A percentile compares a stretch with the other conserved stretches of the same genome.
Conservation (phyloP, 2,329 filamentous ascomycete species). For the Ophiocordyceps australis region DNA sequence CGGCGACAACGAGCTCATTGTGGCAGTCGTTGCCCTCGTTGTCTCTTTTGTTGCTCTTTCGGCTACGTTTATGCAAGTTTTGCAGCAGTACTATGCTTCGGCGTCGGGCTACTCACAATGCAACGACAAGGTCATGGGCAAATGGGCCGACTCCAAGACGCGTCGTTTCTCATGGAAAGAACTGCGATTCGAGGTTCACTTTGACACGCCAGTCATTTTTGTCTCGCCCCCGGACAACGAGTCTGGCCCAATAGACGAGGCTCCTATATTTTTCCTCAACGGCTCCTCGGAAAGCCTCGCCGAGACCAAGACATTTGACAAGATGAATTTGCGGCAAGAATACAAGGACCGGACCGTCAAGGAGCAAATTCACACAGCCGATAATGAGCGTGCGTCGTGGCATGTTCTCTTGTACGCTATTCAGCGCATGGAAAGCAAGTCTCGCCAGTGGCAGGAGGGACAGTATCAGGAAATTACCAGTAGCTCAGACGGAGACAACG, state of each 20-base stretch:
- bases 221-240: constrained; percentile 23
- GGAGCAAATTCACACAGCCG: constrained; percentile 29
- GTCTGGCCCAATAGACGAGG: constrained; percentile 13
- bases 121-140: constrained; percentile 26
- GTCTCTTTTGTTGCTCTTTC: constrained; percentile 26
- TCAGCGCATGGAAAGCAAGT: constrained; percentile 29
- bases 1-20: constrained; percentile 13
- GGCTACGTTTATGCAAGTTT: constrained; percentile 25
- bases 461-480: constrained; percentile 12
- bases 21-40: constrained; percentile 25
- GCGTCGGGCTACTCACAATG: constrained; percentile 30
- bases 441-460: constrained; percentile 23
- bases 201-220: constrained; percentile 31
- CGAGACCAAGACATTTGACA: constrained; percentile 13
- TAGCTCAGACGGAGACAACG: constrained; percentile 3
- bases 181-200: constrained; percentile 29
- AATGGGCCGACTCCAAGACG: constrained; percentile 21
- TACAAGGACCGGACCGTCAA: constrained; percentile 9
- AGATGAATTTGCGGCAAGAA: constrained; percentile 11
- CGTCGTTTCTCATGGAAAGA: constrained; percentile 21
- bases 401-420: constrained; percentile 28
- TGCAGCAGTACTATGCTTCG: constrained; percentile 30
- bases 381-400: constrained; percentile 39
- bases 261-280: constrained; percentile 17
- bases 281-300: constrained; percentile 17